Conservation (phyloP, 768 basidiomycete species). For the Auriscalpium microsporum region DNA sequence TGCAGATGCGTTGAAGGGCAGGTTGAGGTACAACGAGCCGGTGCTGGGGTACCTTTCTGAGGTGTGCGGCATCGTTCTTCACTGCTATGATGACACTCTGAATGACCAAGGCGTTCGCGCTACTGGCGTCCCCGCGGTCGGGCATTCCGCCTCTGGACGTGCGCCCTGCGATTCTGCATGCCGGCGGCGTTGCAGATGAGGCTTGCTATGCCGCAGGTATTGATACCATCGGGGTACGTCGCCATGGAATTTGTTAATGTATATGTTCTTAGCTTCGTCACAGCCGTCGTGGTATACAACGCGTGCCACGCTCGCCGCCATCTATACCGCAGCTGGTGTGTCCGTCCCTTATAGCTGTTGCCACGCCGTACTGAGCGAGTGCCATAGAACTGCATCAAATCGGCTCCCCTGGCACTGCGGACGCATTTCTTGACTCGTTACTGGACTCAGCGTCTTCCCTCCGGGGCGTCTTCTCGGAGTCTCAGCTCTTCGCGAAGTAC, state of each 20-base stretch:
- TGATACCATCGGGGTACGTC: constrained; percentile 46
- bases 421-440: constrained; percentile 57
- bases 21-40: constrained; percentile 60
- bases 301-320: constrained; percentile 52
- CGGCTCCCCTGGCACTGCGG: constrained; percentile 62
- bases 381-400: constrained; percentile 71
- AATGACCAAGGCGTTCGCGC: constrained; percentile 54
- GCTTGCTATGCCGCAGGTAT: constrained; percentile 57
- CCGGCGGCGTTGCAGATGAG: constrained; percentile 53
- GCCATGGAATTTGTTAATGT: not conserved
- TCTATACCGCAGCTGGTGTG: constrained; percentile 67
- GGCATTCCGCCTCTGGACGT: constrained; percentile 50
- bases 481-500: constrained; percentile 48
- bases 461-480: constrained; percentile 42
- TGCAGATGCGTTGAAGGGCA: constrained; percentile 42
- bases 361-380: not conserved
- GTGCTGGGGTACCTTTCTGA: constrained; percentile 60
- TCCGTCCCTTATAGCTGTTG: not conserved
- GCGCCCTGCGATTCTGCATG: constrained; percentile 52
- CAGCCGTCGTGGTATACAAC: constrained; percentile 70
- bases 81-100: not conserved
- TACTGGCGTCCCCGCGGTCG: constrained; percentile 47
- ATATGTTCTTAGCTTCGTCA: not conserved
- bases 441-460: constrained; percentile 40
- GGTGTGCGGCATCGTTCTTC: constrained; percentile 29